These are phyloP conservation scores for Colletotrichum tamarilloi DNA, from an alignment of 2,329 filamentous ascomycete species.

Conservation along the genomic window DNA sequence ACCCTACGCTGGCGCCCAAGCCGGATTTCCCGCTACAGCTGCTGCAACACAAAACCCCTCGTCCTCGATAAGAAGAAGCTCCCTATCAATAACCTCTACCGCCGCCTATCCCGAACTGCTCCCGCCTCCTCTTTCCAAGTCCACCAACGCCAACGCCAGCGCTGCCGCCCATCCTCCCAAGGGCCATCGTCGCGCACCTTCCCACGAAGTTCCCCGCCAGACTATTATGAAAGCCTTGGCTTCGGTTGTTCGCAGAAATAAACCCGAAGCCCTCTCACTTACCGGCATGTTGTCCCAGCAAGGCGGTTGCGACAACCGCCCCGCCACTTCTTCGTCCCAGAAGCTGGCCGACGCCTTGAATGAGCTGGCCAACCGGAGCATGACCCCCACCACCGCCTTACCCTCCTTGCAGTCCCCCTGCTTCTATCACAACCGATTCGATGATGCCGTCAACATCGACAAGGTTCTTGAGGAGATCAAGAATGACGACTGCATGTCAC, in stretches of 20 bases:
- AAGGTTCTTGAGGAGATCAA: slow-evolving; percentile 95
- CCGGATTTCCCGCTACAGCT: slow-evolving; percentile 22
- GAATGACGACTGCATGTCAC: slow-evolving; percentile 88
- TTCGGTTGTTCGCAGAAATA: slow-evolving; percentile 70
- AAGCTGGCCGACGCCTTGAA: slow-evolving; percentile 72
- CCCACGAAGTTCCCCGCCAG: slow-evolving; percentile 79
- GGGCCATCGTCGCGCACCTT: slow-evolving; percentile 60
- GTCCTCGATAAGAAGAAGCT: slow-evolving; percentile 30
- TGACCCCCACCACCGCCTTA: slow-evolving; percentile 63
- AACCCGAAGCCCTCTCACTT: slow-evolving; percentile 72
- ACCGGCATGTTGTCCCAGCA: slow-evolving; percentile 67
- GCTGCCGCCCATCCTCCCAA: slow-evolving; percentile 19
- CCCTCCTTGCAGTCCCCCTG: slow-evolving; percentile 88
- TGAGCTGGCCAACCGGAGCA: slow-evolving; percentile 58
- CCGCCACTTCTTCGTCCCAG: slow-evolving; percentile 64
- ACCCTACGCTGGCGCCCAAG: slow-evolving; percentile 10
- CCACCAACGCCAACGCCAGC: slow-evolving; percentile 19
- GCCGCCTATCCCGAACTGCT: slow-evolving; percentile 38
- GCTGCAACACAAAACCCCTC: slow-evolving; percentile 29
- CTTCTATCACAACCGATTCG: slow-evolving; percentile 97
- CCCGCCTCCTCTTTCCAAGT: slow-evolving; percentile 38
- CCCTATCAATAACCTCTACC: slow-evolving; percentile 36
- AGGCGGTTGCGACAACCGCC: slow-evolving; percentile 48
- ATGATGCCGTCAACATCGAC: slow-evolving; percentile 94
- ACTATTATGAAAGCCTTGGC: slow-evolving; percentile 86